Evolutionary conservation across 805 yeast genomes (phyloP).

Genomic region (Myxozyma sirexii): DNA sequence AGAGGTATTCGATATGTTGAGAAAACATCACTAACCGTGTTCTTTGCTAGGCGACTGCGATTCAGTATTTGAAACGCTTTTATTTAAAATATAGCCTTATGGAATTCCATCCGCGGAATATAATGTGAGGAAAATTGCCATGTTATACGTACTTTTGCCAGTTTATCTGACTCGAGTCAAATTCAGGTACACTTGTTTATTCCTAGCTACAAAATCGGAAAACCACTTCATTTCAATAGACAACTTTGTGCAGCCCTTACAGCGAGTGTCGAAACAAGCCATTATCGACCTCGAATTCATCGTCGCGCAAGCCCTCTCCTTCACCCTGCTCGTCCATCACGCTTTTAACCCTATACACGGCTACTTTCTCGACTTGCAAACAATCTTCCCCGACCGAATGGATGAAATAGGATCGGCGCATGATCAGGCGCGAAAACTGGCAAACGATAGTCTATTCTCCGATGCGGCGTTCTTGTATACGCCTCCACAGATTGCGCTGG

Average conservation of each 20-base stretch:
- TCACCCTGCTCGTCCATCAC: conserved; percentile 84
- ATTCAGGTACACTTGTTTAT: conserved; percentile 66
- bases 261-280: conserved; percentile 62
- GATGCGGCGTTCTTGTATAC: conserved; percentile 79
- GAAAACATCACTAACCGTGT: background rate
- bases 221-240: conserved; percentile 86
- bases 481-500: conserved; percentile 94
- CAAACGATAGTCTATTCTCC: conserved; percentile 69
- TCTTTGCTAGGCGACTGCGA: conserved; percentile 65
- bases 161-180: background rate
- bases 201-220: conserved; percentile 90
- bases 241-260: conserved; percentile 70
- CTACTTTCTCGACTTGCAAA: conserved; percentile 86
- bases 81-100: conserved; percentile 78
- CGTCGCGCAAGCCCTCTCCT: conserved; percentile 70
- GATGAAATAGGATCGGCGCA: conserved; percentile 52
- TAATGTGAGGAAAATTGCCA: conserved; percentile 49
- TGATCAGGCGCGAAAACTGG: conserved; percentile 66
- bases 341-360: conserved; percentile 92
- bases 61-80: conserved; percentile 78
- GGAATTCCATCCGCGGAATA: conserved; percentile 83
- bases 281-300: conserved; percentile 79
- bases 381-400: conserved; percentile 47
- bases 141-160: background rate
- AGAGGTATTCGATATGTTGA: too few species aligned